These are phyloP conservation scores for Ustilago hordei DNA, from an alignment of 1,284 basidiomycete species.

Conservation along the genomic window DNA sequence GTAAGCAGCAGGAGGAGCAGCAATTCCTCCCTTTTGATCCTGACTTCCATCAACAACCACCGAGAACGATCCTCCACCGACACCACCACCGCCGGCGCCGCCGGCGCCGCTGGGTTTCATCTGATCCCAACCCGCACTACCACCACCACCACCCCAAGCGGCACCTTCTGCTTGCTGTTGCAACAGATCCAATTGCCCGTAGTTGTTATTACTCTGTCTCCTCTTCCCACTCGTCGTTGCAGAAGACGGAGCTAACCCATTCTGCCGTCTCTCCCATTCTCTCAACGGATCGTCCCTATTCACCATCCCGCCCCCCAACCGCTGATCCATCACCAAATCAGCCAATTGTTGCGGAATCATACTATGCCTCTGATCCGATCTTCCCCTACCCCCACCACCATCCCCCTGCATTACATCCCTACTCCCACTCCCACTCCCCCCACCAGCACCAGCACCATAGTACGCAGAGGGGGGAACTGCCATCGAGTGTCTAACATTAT, in stretches of 20 bases:
- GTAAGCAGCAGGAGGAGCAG: conserved; percentile 43
- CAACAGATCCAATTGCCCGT: conserved; percentile 52
- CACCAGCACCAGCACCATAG: conserved; percentile 19
- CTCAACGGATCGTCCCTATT: conserved; percentile 62
- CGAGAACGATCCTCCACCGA: conserved; percentile 25
- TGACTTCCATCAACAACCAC: conserved; percentile 42
- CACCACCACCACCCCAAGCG: conserved; percentile 19
- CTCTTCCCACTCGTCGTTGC: conserved; percentile 40
- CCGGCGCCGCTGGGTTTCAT: conserved; percentile 9
- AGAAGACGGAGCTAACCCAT: conserved; percentile 48
- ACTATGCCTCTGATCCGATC: conserved; percentile 74
- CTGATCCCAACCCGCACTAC: conserved; percentile 23
- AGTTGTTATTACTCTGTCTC: conserved; percentile 29
- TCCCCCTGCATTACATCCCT: conserved; percentile 1
- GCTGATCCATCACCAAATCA: conserved; percentile 67
- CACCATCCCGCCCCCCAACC: conserved; percentile 57
- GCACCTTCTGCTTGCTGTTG: conserved; percentile 54
- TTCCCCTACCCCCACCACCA: conserved; percentile 13
- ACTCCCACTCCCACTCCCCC: background rate
- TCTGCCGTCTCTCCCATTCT: conserved; percentile 74
- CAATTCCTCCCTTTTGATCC: conserved; percentile 22
- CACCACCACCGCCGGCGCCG: conserved; percentile 6
- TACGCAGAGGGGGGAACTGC: conserved; percentile 34
- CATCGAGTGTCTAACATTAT: conserved; percentile 44
- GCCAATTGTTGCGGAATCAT: conserved; percentile 86